These are phyloP conservation scores for Aureobasidium subglaciale DNA, from an alignment of 2,329 filamentous ascomycete genomes.

Conservation along the genomic window DNA sequence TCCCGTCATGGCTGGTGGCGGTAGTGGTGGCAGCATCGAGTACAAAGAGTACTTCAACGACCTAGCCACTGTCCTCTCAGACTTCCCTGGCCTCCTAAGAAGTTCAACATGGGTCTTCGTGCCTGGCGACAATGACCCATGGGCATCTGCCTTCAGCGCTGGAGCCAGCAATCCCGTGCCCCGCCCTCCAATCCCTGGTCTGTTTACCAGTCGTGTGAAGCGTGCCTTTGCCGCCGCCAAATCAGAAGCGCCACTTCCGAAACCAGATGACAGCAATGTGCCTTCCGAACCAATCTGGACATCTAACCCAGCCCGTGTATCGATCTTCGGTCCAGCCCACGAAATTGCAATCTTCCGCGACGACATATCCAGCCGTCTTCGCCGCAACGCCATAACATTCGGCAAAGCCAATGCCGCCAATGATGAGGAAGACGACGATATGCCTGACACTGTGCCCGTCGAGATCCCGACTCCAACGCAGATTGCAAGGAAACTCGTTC, in stretches of 20 bases:
- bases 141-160: constrained; percentile 77
- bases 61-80: constrained; percentile 71
- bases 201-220: constrained; percentile 83
- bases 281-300: constrained; percentile 77
- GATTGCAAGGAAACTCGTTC: constrained; percentile 54
- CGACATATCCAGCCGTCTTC: constrained; percentile 71
- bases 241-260: constrained; percentile 53
- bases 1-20: constrained; percentile 56
- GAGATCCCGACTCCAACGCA: constrained; percentile 13
- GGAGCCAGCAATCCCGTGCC: constrained; percentile 67
- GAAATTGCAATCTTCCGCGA: constrained; percentile 85
- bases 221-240: constrained; percentile 75
- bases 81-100: constrained; percentile 74
- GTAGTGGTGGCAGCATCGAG: constrained; percentile 75
- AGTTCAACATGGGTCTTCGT: constrained; percentile 84
- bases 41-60: constrained; percentile 96
- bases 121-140: constrained; percentile 95
- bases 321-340: constrained; percentile 78
- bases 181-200: constrained; percentile 65
- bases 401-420: constrained; percentile 40
- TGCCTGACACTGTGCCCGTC: constrained; percentile 24
- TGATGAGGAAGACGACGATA: constrained; percentile 17
- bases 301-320: constrained; percentile 75
- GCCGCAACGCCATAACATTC: constrained; percentile 68
- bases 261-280: constrained; percentile 45